Evolutionary conservation across 371 early-diverging fungal species (phyloP).

Genomic region (Mucor mucedo): DNA sequence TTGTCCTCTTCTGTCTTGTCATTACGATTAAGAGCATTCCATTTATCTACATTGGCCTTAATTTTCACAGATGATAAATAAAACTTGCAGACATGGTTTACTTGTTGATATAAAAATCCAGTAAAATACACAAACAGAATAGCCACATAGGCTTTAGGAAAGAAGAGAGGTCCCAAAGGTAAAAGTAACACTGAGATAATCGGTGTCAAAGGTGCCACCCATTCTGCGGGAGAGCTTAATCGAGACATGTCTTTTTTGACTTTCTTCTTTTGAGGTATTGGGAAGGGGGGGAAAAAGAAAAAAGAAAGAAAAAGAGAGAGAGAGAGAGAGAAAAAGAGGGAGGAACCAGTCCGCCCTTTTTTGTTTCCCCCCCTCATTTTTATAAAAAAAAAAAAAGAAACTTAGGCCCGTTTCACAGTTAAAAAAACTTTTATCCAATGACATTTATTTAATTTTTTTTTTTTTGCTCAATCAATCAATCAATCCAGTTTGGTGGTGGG

Average conservation of each 20-base stretch:
- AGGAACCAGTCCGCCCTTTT: no score
- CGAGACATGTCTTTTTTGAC: conserved; percentile 20
- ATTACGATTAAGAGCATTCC: conserved; percentile 29
- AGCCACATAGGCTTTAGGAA: conserved; percentile 45
- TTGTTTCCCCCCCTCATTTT: not conserved
- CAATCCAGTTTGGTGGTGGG: conserved; percentile 17
- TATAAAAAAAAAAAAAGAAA: not conserved
- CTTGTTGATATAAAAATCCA: conserved; percentile 50
- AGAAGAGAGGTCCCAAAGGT: conserved; percentile 50
- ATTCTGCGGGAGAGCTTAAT: conserved; percentile 47
- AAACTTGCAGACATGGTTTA: conserved; percentile 54
- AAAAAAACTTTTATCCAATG: conserved; percentile 1
- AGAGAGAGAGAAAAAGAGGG: conserved; percentile 15
- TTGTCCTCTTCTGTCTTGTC: conserved; percentile 22
- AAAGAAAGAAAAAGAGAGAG: conserved; percentile 9
- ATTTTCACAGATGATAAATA: conserved; percentile 41
- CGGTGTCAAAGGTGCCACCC: conserved; percentile 55
- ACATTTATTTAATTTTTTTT: no score
- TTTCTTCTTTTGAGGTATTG: not conserved
- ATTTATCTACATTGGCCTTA: conserved; percentile 35
- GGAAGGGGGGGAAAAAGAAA: conserved; percentile 5
- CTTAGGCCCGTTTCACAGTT: not conserved
- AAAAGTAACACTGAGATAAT: conserved; percentile 44
- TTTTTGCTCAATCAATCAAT: not conserved
- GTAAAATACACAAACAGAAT: conserved; percentile 49